phyloP scores from a whole-genome alignment of 1,139 yeast species.

The Lipomyces yarrowii region DNA sequence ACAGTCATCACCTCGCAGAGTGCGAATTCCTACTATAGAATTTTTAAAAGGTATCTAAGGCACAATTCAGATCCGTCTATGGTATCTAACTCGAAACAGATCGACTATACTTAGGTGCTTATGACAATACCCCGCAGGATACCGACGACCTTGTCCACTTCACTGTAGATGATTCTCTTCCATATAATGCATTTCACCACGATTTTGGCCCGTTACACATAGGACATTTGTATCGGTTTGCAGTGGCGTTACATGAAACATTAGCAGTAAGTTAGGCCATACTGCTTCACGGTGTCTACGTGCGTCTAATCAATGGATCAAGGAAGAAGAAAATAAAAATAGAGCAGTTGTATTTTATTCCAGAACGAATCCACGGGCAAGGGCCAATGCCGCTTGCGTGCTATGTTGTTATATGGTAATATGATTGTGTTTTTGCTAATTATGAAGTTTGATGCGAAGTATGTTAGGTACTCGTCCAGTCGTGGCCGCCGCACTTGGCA shows the following conservation, averaged over 20 bases:
- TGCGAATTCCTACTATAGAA: constrained; percentile 44
- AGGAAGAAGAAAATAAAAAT: constrained; percentile 71
- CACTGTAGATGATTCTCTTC: constrained; percentile 88
- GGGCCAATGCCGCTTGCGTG: constrained; percentile 94
- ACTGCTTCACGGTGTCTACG: neutral
- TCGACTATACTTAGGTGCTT: constrained; percentile 89
- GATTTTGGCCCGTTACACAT: constrained; percentile 96
- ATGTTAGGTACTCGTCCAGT: constrained; percentile 66
- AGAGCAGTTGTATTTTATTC: constrained; percentile 92
- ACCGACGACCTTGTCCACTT: constrained; percentile 78
- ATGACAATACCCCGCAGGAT: constrained; percentile 75
- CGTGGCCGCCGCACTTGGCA: constrained; percentile 98
- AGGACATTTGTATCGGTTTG: constrained; percentile 91
- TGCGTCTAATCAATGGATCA: neutral
- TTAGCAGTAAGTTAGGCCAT: constrained; percentile 55
- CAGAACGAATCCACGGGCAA: constrained; percentile 71
- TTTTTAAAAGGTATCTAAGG: constrained; percentile 43
- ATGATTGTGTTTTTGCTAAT: neutral
- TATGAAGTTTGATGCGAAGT: neutral
- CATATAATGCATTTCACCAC: constrained; percentile 88
- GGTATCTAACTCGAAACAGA: constrained; percentile 45
- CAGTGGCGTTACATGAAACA: constrained; percentile 89
- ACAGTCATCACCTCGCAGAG: constrained; percentile 27
- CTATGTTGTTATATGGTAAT: constrained; percentile 87
- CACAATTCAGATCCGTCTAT: neutral